Evolutionary conservation across 129 eudicot genomes (phyloP).

Genomic region (Deinandra increscens): DNA sequence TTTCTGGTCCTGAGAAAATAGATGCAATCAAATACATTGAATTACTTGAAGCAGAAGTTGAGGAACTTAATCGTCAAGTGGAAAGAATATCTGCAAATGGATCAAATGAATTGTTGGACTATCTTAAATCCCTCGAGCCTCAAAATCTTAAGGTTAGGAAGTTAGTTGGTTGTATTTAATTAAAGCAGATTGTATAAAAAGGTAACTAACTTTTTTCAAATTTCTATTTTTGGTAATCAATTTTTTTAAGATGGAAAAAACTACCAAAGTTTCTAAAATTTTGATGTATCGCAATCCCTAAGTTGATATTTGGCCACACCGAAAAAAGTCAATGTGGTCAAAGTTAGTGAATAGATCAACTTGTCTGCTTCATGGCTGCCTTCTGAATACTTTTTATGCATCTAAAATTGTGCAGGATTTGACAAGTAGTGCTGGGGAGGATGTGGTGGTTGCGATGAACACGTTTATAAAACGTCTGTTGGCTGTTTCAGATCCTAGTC

Average conservation of each 20-base stretch:
- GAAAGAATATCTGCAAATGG: conserved; percentile 80
- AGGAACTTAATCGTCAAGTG: conserved; percentile 86
- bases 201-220: not conserved
- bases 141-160: conserved; percentile 87
- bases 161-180: not conserved
- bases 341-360: not conserved
- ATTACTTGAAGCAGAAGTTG: conserved; percentile 95
- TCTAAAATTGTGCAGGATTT: conserved; percentile 56
- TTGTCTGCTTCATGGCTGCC: conserved; percentile 17
- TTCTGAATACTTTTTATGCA: conserved; percentile 1
- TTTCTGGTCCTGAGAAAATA: conserved; percentile 91
- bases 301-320: not conserved
- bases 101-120: conserved; percentile 83
- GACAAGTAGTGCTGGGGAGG: conserved; percentile 95
- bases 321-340: not conserved
- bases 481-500: conserved; percentile 88
- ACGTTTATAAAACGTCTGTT: conserved; percentile 87
- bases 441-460: conserved; percentile 91
- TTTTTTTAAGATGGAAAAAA: too few relatives aligned
- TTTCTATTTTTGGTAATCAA: too few relatives aligned
- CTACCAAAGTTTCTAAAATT: not conserved
- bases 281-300: too few relatives aligned
- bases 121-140: conserved; percentile 91
- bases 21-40: conserved; percentile 94
- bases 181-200: not conserved